Conservation (phyloP, 768 basidiomycete genomes). For the Suillus decipiens region DNA sequence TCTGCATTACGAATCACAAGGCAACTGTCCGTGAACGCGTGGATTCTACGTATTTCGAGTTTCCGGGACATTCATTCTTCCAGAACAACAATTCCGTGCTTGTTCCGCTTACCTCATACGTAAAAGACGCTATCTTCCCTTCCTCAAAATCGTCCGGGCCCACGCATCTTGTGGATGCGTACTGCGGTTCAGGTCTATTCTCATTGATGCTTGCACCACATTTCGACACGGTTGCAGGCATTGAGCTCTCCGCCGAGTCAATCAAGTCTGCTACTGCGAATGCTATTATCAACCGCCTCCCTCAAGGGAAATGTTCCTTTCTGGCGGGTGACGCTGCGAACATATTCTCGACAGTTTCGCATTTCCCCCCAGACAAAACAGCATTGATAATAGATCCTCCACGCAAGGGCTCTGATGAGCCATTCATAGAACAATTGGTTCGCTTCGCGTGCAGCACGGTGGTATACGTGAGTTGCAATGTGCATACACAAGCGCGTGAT, state of each 20-base stretch:
- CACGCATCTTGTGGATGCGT: constrained; percentile 93
- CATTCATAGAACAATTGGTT: constrained; percentile 76
- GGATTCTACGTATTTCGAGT: constrained; percentile 80
- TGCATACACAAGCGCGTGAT: constrained; percentile 91
- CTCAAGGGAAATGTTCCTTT: constrained; percentile 60
- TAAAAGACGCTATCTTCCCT: constrained; percentile 69
- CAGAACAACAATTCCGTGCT: constrained; percentile 98
- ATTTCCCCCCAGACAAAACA: constrained; percentile 67
- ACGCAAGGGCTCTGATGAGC: constrained; percentile 88
- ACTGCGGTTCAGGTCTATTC: constrained; percentile 90
- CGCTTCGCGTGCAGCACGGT: constrained; percentile 65
- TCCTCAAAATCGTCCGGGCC: constrained; percentile 31
- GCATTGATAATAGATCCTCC: constrained; percentile 89
- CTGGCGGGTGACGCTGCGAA: constrained; percentile 81
- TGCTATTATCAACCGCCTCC: constrained; percentile 62
- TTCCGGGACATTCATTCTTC: constrained; percentile 89
- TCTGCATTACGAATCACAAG: constrained; percentile 85
- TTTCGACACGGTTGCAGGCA: constrained; percentile 81
- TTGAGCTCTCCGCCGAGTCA: constrained; percentile 78
- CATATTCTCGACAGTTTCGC: constrained; percentile 70
- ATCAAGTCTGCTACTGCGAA: constrained; percentile 71
- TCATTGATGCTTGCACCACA: constrained; percentile 77
- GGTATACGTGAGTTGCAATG: constrained; percentile 94
- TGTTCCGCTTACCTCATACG: constrained; percentile 80
- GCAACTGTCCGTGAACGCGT: constrained; percentile 82